Evolutionary conservation across 139 green algal genomes (phyloP).

Genomic region (Tetradesmus lagerheimii): DNA sequence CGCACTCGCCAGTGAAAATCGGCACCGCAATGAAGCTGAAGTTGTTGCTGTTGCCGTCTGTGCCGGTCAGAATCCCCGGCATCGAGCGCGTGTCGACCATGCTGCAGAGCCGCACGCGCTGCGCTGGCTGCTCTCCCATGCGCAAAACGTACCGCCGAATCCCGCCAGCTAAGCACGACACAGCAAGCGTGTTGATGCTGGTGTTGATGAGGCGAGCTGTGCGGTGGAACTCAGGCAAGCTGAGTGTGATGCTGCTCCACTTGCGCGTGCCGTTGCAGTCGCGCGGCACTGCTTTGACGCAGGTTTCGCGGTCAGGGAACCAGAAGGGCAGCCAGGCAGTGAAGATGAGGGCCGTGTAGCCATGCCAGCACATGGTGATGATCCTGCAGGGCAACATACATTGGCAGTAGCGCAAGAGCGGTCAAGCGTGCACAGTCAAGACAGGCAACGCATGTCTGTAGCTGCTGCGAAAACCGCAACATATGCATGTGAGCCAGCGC

Average conservation of each 20-base stretch:
- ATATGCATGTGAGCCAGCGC: no score
- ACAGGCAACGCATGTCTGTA: no score
- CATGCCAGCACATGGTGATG: slow-evolving; percentile 26
- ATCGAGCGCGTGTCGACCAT: slow-evolving; percentile 48
- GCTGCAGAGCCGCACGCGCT: slow-evolving; percentile 18
- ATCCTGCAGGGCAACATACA: background rate
- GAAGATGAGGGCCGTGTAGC: slow-evolving; percentile 34
- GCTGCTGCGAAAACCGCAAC: no score
- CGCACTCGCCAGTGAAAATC: slow-evolving; percentile 21
- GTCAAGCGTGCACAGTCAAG: background rate
- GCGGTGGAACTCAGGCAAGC: slow-evolving; percentile 29
- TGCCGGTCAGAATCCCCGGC: slow-evolving; percentile 1
- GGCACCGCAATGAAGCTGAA: slow-evolving; percentile 49
- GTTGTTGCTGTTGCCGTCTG: slow-evolving; percentile 43
- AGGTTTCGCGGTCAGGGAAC: slow-evolving; percentile 22
- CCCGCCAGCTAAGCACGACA: slow-evolving; percentile 39
- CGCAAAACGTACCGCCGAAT: slow-evolving; percentile 30
- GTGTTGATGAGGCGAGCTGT: background rate
- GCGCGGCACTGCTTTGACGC: slow-evolving; percentile 27
- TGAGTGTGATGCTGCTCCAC: slow-evolving; percentile 30
- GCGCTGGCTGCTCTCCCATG: background rate
- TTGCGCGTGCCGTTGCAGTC: slow-evolving; percentile 14
- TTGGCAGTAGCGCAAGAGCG: background rate
- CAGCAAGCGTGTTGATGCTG: slow-evolving; percentile 45
- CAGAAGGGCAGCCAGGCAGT: slow-evolving; percentile 3